Conservation (phyloP, 106 monocot genomes). For the Allium sativum region DNA sequence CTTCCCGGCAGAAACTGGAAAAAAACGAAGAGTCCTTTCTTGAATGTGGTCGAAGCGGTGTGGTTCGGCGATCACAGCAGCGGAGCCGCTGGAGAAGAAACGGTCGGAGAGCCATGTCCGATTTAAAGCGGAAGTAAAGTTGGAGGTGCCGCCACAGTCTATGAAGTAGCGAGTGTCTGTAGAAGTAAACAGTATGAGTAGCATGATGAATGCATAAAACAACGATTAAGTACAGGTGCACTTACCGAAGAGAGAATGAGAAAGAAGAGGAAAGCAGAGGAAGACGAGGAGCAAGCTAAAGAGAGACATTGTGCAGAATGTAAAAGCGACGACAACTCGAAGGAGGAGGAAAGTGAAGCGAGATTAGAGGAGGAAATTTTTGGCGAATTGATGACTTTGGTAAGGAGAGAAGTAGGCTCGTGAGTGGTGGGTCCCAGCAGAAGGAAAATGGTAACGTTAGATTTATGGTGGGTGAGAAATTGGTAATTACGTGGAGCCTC, state of each 20-base stretch:
- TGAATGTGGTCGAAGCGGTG: constrained; percentile 53
- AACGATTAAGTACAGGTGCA: background rate
- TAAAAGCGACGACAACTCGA: background rate
- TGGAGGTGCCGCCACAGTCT: constrained; percentile 70
- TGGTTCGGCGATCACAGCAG: constrained; percentile 58
- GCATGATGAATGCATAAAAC: background rate
- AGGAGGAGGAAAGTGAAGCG: background rate
- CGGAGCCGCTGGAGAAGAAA: constrained; percentile 47
- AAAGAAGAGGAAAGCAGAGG: background rate
- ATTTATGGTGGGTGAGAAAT: no score
- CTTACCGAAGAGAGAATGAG: background rate
- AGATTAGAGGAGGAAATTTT: background rate
- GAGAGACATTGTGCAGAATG: background rate
- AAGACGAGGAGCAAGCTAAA: background rate
- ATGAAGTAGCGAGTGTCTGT: constrained; percentile 34
- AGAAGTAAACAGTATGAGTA: background rate
- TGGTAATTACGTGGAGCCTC: no score
- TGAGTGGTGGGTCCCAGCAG: constrained; percentile 3
- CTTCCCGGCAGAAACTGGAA: constrained; percentile 69
- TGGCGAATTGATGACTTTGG: background rate
- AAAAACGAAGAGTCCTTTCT: constrained; percentile 82
- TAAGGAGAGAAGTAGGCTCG: background rate
- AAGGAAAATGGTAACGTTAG: no score
- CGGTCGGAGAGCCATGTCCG: constrained; percentile 70
- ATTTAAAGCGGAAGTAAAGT: constrained; percentile 59